Evolutionary conservation across 2,329 filamentous ascomycete genomes (phyloP).

Genomic region (Periconia sp.): DNA sequence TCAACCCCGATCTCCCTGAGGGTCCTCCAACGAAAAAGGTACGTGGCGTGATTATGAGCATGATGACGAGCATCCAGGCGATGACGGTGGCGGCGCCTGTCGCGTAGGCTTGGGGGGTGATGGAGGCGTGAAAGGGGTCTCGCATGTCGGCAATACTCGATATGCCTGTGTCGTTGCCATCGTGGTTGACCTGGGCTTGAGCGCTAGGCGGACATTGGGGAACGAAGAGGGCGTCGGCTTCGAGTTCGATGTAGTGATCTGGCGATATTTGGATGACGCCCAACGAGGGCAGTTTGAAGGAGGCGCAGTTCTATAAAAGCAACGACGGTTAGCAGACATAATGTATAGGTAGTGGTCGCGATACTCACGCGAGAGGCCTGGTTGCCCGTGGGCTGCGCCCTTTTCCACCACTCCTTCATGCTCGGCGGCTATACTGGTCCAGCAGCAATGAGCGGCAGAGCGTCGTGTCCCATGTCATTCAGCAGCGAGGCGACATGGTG

Average conservation of each 20-base stretch:
- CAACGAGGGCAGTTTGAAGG: constrained; percentile 62
- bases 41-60: constrained; percentile 91
- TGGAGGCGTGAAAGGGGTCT: constrained; percentile 92
- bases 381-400: constrained; percentile 30
- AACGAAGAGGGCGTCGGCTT: constrained; percentile 61
- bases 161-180: constrained; percentile 42
- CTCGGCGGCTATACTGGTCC: constrained; percentile 37
- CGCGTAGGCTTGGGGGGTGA: constrained; percentile 89
- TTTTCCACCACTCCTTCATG: constrained; percentile 30
- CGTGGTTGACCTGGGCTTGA: constrained; percentile 34
- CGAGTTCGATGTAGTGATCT: constrained; percentile 61
- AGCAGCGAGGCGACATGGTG: constrained; percentile 20
- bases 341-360: constrained; percentile 2
- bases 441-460: constrained; percentile 28
- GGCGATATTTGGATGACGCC: constrained; percentile 58
- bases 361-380: constrained; percentile 33
- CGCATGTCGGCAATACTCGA: constrained; percentile 66
- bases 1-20: constrained; percentile 67
- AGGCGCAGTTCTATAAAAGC: constrained; percentile 56
- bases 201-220: constrained; percentile 55
- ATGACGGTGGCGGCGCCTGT: constrained; percentile 89
- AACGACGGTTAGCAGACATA: constrained; percentile 22
- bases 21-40: constrained; percentile 84
- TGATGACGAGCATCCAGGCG: constrained; percentile 88
- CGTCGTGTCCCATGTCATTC: constrained; percentile 31